phyloP scores from a whole-genome alignment of 352 stramenopile genomes.

The Pythium phragmiticola region DNA sequence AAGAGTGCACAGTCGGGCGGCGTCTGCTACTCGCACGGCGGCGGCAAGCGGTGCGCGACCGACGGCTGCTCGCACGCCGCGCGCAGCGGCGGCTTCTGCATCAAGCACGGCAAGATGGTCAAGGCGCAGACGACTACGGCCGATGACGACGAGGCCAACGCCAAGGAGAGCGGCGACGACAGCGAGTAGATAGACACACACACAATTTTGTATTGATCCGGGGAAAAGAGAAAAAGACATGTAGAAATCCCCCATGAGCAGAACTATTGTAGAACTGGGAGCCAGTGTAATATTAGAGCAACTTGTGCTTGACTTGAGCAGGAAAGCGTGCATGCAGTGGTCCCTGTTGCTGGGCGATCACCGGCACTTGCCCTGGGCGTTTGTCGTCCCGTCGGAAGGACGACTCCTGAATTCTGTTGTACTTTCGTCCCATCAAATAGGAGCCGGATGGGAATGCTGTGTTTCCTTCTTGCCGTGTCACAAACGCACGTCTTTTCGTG shows the following conservation, averaged over 20 bases:
- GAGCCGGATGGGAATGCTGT: no score
- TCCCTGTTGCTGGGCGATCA: no score
- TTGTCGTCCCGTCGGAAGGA: no score
- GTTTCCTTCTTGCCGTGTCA: no score
- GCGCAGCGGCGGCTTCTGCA: constrained; percentile 79
- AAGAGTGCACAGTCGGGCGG: constrained; percentile 82
- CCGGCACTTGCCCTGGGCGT: no score
- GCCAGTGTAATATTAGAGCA: no score
- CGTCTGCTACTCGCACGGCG: constrained; percentile 84
- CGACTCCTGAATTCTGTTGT: no score
- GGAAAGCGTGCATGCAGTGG: no score
- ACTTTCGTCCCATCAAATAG: no score
- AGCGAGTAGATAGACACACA: constrained; percentile 12
- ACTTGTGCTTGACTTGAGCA: no score
- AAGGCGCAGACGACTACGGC: constrained; percentile 18
- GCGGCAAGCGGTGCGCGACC: constrained; percentile 77
- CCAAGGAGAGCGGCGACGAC: constrained; percentile 10
- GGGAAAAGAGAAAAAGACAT: background rate
- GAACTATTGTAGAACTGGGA: no score
- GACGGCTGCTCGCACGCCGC: constrained; percentile 75
- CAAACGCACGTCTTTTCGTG: no score
- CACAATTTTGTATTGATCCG: background rate
- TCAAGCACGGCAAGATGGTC: constrained; percentile 79
- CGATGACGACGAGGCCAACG: constrained; percentile 6
- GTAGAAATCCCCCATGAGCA: background rate